Base-by-base conservation (phyloP, 176 grass and related monocot species). In the Oryza coarctata region DNA sequence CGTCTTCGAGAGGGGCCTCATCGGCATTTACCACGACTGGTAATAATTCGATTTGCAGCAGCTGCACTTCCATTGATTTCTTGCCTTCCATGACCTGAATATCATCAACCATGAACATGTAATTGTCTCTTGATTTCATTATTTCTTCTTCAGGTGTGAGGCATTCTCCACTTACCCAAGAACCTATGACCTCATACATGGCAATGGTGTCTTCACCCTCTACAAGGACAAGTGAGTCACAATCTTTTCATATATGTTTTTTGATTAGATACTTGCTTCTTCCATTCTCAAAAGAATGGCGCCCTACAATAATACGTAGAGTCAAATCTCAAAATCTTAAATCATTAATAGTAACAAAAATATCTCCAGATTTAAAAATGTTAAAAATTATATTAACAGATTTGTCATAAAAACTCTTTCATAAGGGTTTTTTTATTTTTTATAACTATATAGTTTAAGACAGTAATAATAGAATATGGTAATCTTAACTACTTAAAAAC, bases 121-220 rank as follows among this genome's bases (percentile, higher is more conserved):
- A 23, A 25, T 23, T 8, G 3, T 29, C 43, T 40, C 17, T 78
- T 65, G 3, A 29, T 49, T 36, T 63, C 17, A 69, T 9, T 12
- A 38, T 38, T 74, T 83, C 18, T 63, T 64, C 55, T 77, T 79
- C 69, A 98, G 95, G 95, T 98, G 95, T 80, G 95, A 98, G 73
- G 95, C 90, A 25, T 98, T 98, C 81, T 98, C 95, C 1, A 98
- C 88, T 67, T 98, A 98, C 70, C 92, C 95, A 80, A 98, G 95
- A 78, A 94, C 95, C 29, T 98, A 98, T 11, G 95, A 94, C 63
- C 90, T 98, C 75, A 93, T 98, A 50, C 95, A 93, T 82, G 95
- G 55, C 41, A 82, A 91, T 82, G 92, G 88, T 32, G 87, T 94
- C 77, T 94, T 94, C 71, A 88, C 79, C 33, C 88, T 98, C 71